phyloP scores from a whole-genome alignment of 352 stramenopile genomes.

The Pythium periplocum region DNA sequence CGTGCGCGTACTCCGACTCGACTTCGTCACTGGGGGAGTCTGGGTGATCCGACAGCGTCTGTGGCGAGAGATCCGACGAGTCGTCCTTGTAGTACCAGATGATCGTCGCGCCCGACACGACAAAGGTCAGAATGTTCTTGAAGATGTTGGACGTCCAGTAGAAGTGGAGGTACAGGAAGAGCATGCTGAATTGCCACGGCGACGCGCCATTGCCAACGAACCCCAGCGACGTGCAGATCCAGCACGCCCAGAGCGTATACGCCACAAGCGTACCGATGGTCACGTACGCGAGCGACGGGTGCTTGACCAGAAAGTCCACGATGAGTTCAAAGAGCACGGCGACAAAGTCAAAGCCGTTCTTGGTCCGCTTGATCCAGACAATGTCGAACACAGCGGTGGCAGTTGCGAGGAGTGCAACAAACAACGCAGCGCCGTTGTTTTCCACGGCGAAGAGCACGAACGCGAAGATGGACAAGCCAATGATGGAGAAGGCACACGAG shows the following conservation, averaged over 20 bases:
- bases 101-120: constrained; percentile 74
- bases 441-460: constrained; percentile 51
- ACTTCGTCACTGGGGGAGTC: constrained; percentile 16
- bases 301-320: constrained; percentile 48
- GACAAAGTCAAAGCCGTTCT: constrained; percentile 73
- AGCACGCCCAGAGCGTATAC: constrained; percentile 76
- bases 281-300: constrained; percentile 52
- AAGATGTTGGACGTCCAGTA: constrained; percentile 88
- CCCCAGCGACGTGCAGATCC: constrained; percentile 74
- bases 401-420: constrained; percentile 39
- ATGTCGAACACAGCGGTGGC: constrained; percentile 47
- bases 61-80: constrained; percentile 47
- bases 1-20: constrained; percentile 3
- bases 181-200: constrained; percentile 62
- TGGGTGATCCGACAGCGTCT: constrained; percentile 30
- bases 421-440: constrained; percentile 37
- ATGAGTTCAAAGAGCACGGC: constrained; percentile 83
- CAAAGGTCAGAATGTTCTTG: constrained; percentile 77
- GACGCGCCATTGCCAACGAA: constrained; percentile 54
- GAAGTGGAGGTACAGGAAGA: constrained; percentile 80
- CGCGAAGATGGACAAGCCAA: constrained; percentile 42
- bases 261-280: constrained; percentile 40
- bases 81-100: constrained; percentile 85
- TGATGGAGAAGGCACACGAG: constrained; percentile 60
- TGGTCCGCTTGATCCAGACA: constrained; percentile 62